Evolutionary conservation across 352 stramenopile genomes (phyloP).

Genomic region (Phytophthora tubulina): DNA sequence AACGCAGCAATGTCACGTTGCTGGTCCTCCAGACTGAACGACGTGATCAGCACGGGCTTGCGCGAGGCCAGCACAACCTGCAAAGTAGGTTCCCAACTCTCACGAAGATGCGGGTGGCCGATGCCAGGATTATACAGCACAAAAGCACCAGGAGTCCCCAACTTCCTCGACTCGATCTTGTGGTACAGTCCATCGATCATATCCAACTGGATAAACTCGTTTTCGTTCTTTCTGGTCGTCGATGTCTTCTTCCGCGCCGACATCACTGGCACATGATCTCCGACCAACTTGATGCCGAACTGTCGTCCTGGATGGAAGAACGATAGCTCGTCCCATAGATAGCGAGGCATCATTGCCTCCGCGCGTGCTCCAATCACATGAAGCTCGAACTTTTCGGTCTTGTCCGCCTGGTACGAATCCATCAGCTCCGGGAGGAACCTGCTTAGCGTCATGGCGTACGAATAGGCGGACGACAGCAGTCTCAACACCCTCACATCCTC

Average conservation of each 20-base stretch:
- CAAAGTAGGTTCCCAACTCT: constrained; percentile 69
- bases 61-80: constrained; percentile 49
- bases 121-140: constrained; percentile 82
- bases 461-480: constrained; percentile 75
- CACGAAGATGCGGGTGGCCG: constrained; percentile 58
- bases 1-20: constrained; percentile 64
- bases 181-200: constrained; percentile 68
- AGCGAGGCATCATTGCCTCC: constrained; percentile 78
- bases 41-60: constrained; percentile 67
- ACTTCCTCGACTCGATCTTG: constrained; percentile 33
- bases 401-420: constrained; percentile 4
- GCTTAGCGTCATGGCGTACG: constrained; percentile 73
- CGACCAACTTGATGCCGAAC: constrained; percentile 68
- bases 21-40: constrained; percentile 72
- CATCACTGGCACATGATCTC: constrained; percentile 67
- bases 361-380: constrained; percentile 76
- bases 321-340: constrained; percentile 72
- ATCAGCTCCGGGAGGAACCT: constrained; percentile 48
- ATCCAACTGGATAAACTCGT: constrained; percentile 47
- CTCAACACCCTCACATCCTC: constrained; percentile 45
- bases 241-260: constrained; percentile 36
- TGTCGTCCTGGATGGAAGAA: constrained; percentile 45
- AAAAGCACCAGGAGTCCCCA: constrained; percentile 56
- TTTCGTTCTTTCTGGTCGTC: constrained; percentile 18
- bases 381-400: constrained; percentile 33